These are phyloP conservation scores for Aspergillus texensis DNA, from an alignment of 2,329 filamentous ascomycete species.

Conservation along the genomic window DNA sequence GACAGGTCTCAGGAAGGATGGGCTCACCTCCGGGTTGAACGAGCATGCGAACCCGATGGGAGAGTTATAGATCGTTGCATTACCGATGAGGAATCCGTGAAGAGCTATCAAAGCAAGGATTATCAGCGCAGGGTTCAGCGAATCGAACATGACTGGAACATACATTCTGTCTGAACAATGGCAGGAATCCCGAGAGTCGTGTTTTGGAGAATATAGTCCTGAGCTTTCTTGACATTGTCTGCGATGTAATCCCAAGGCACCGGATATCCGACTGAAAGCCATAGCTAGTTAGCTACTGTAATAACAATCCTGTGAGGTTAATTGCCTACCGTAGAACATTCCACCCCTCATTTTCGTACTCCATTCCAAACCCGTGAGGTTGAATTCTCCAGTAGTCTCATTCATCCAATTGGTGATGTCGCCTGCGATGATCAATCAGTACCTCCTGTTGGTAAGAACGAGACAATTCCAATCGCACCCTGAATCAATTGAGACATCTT, in stretches of 20 bases:
- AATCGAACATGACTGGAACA: neutral
- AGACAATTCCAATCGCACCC: conserved; percentile 33
- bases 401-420: conserved; percentile 76
- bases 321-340: conserved; percentile 59
- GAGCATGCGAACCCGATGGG: conserved; percentile 73
- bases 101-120: conserved; percentile 42
- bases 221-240: conserved; percentile 64
- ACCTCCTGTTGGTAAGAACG: neutral
- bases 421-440: conserved; percentile 38
- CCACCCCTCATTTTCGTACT: conserved; percentile 69
- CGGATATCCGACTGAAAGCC: conserved; percentile 61
- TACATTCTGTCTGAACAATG: conserved; percentile 71
- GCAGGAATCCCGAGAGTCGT: conserved; percentile 72
- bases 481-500: conserved; percentile 71
- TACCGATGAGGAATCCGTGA: conserved; percentile 70
- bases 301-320: neutral
- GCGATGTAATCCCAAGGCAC: conserved; percentile 66
- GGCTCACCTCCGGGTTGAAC: conserved; percentile 60
- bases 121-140: neutral
- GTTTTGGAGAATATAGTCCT: conserved; percentile 69
- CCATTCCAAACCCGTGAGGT: conserved; percentile 66
- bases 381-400: conserved; percentile 66
- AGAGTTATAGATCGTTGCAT: conserved; percentile 78
- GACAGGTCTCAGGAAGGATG: neutral
- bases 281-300: neutral